Evolutionary conservation across 495 filamentous ascomycete genomes (phyloP).

Genomic region (Aspergillus campestris): DNA sequence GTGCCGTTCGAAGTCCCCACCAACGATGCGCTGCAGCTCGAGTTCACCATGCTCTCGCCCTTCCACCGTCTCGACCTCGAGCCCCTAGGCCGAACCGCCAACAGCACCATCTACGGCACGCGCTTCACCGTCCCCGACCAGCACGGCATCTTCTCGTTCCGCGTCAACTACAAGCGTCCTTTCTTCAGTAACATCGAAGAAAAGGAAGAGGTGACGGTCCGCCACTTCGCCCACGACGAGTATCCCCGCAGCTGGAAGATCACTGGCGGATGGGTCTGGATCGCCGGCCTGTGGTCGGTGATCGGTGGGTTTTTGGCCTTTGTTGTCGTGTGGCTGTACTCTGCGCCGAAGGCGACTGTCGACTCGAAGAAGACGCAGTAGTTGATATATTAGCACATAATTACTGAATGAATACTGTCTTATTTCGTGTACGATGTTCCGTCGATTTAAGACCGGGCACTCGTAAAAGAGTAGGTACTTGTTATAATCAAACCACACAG

Average conservation of each 20-base stretch:
- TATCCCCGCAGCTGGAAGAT: slow-evolving; percentile 88
- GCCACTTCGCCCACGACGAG: slow-evolving; percentile 95
- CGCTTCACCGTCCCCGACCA: slow-evolving; percentile 84
- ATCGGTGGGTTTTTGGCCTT: slow-evolving; percentile 79
- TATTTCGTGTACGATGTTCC: not conserved
- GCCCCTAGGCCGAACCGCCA: slow-evolving; percentile 48
- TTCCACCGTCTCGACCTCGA: slow-evolving; percentile 83
- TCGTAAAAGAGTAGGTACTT: not conserved
- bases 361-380: slow-evolving; percentile 66
- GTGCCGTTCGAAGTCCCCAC: slow-evolving; percentile 62
- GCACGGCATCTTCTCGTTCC: slow-evolving; percentile 97
- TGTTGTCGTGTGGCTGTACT: slow-evolving; percentile 84
- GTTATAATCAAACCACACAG: not conserved
- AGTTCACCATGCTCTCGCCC: slow-evolving; percentile 97
- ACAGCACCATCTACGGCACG: slow-evolving; percentile 64
- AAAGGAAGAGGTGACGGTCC: slow-evolving; percentile 87
- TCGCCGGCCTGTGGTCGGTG: slow-evolving; percentile 76
- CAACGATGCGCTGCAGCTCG: slow-evolving; percentile 74
- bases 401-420: slow-evolving; percentile 10
- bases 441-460: too few species aligned
- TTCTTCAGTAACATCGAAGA: slow-evolving; percentile 86
- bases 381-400: slow-evolving; percentile 16
- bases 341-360: slow-evolving; percentile 45
- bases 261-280: slow-evolving; percentile 91
- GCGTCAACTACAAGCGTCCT: slow-evolving; percentile 89